Conservation (phyloP, 352 stramenopile species). For the Globisporangium emineosum region DNA sequence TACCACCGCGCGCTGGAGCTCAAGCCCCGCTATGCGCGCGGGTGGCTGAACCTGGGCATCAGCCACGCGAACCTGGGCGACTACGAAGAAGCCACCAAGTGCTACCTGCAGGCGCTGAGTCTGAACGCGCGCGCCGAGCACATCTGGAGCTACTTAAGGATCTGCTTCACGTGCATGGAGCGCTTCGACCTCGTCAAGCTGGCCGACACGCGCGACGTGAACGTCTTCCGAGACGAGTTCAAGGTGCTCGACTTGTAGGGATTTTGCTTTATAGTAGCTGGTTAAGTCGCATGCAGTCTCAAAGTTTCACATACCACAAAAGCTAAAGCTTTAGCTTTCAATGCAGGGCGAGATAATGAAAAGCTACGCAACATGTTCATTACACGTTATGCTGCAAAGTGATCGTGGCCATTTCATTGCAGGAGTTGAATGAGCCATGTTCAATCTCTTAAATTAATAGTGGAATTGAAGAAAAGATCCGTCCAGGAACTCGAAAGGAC, state of each 20-base stretch:
- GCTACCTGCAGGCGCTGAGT: conserved; percentile 95
- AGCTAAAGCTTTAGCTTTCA: too few species aligned
- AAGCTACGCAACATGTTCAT: too few species aligned
- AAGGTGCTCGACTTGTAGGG: conserved; percentile 74
- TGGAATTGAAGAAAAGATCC: too few species aligned
- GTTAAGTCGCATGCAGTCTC: too few species aligned
- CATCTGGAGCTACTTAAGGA: conserved; percentile 98
- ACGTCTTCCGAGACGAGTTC: conserved; percentile 81
- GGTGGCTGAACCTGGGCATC: conserved; percentile 98
- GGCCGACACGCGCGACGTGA: conserved; percentile 82
- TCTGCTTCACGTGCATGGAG: conserved; percentile 97
- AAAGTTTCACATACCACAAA: too few species aligned
- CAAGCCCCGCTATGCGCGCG: conserved; percentile 96
- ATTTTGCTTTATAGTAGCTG: too few species aligned
- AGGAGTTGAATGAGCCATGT: too few species aligned
- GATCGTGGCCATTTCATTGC: too few species aligned
- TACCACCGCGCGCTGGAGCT: conserved; percentile 93
- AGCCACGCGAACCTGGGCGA: conserved; percentile 95
- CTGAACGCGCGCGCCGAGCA: conserved; percentile 95
- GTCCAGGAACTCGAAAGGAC: too few species aligned
- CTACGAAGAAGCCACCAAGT: conserved; percentile 94
- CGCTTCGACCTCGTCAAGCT: conserved; percentile 95
- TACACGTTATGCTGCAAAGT: too few species aligned
- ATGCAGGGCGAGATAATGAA: too few species aligned
- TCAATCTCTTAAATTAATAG: too few species aligned